Conservation (phyloP, 2,329 filamentous ascomycete species). For the Trichoderma breve region DNA sequence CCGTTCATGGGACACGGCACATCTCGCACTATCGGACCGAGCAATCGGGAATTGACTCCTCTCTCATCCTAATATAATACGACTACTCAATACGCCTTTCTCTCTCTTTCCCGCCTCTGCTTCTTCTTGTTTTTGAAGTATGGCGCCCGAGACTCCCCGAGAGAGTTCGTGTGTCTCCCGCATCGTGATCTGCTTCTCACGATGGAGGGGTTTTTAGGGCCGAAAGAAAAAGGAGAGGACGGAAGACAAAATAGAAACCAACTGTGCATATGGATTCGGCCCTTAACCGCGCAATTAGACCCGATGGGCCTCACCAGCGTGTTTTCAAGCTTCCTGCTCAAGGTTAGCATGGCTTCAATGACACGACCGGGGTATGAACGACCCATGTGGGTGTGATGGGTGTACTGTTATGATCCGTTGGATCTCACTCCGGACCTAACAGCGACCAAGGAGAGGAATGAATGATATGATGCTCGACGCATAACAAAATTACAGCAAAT, state of each 20-base stretch:
- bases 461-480: neutral
- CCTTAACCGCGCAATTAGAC: neutral
- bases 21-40: constrained; percentile 13
- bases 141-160: constrained; percentile 6
- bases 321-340: constrained; percentile 15
- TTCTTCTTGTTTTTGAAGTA: neutral
- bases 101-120: neutral
- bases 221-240: neutral
- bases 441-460: neutral
- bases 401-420: neutral
- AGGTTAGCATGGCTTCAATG: constrained; percentile 9
- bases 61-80: neutral
- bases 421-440: neutral
- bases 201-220: neutral
- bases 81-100: neutral
- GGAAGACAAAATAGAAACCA: neutral
- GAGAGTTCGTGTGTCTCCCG: neutral
- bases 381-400: neutral
- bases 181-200: neutral
- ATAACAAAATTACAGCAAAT: neutral
- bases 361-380: neutral
- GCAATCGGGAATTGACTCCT: neutral
- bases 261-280: constrained; percentile 13
- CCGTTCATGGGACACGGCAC: neutral
- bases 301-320: neutral